A percentile compares a stretch with the other conserved stretches of the same genome.
These are phyloP conservation scores for Trichoderma simmonsii DNA, from an alignment of 2,329 filamentous ascomycete species.

Conservation along the genomic window DNA sequence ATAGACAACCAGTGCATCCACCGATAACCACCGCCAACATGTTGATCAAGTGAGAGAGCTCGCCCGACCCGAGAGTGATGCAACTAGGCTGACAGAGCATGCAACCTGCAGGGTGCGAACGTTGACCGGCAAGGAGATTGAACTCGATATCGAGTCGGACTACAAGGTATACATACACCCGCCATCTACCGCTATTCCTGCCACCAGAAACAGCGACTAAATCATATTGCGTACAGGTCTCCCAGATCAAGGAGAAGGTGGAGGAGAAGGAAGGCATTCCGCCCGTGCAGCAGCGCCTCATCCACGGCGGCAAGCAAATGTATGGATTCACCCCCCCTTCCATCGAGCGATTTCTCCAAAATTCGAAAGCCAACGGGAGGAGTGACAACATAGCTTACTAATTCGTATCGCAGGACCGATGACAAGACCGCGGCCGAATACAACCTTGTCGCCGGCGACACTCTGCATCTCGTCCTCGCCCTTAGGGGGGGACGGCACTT, in stretches of 20 bases:
- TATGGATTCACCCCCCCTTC: constrained; percentile 40
- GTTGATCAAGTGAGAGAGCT: constrained; percentile 50
- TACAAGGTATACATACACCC: constrained; percentile 66
- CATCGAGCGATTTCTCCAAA: background rate
- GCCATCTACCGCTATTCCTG: background rate
- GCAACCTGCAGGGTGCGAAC: constrained; percentile 74
- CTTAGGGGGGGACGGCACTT: constrained; percentile 68
- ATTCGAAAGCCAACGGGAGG: background rate
- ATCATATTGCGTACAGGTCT: constrained; percentile 56
- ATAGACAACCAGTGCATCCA: background rate
- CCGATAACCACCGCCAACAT: constrained; percentile 27
- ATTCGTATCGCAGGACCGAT: constrained; percentile 64
- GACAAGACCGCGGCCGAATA: constrained; percentile 93
- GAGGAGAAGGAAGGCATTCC: constrained; percentile 99
- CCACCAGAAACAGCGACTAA: background rate
- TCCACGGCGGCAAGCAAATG: constrained; percentile 98
- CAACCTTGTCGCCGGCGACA: constrained; percentile 84
- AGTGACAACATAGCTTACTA: background rate
- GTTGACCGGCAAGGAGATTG: constrained; percentile 97
- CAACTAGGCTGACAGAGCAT: constrained; percentile 25
- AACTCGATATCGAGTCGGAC: constrained; percentile 91
- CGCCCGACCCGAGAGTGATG: background rate
- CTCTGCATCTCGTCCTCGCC: constrained; percentile 91
- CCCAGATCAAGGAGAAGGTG: constrained; percentile 96
- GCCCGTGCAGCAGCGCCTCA: constrained; percentile 91